Evolutionary conservation across 495 filamentous ascomycete genomes (phyloP), one percentile per base, ranked within the genome.

Genomic region (Penicillium lividum): DNA sequence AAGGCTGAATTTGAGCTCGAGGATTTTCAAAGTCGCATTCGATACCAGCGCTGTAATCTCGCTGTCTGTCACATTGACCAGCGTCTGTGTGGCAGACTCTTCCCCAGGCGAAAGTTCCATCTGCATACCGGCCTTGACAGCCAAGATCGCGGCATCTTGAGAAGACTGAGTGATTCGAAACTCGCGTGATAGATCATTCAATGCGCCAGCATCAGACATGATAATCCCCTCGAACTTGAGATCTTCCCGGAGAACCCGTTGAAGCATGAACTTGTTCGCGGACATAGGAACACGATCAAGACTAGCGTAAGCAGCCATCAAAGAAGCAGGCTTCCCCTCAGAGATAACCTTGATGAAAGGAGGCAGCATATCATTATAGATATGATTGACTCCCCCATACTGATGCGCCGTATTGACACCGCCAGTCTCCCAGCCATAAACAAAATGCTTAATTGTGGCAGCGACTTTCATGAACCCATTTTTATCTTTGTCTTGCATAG

Each of bases 201-300:
- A 9, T 16, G 29, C 48, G n/a, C 48, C 48, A 16, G 48, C 48
- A 34, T 51, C 48, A 33, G 48, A 51, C 48, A 51, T 51, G 10
- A 51, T 34, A 18, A 51, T 34, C 4, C 48, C 48, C 6, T 51
- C 48, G 18, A 51, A 51, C 4, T 28, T 15, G 13, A 51, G 48
- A 25, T 51, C 48, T 1, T 51, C 48, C 9, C 48, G 48, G 7
- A 51, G 48, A 34, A 51, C 48, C 8, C 31, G 29, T 18, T 51
- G 28, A 2, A 51, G 28, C 48, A 51, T 51, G 48, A 51, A 51
- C 29, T 51, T 51, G 29, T 51, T 51, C 7, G 48, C 48, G 4
- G 48, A 31, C 48, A 51, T 51, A 4, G 48, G 48, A 34, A 51
- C 48, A 7, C 48, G 48, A 51, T 51, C 48, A 51, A 51, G 13